These are phyloP conservation scores for Aleurites moluccanus DNA, from an alignment of 441 rosid genomes.

Conservation along the genomic window DNA sequence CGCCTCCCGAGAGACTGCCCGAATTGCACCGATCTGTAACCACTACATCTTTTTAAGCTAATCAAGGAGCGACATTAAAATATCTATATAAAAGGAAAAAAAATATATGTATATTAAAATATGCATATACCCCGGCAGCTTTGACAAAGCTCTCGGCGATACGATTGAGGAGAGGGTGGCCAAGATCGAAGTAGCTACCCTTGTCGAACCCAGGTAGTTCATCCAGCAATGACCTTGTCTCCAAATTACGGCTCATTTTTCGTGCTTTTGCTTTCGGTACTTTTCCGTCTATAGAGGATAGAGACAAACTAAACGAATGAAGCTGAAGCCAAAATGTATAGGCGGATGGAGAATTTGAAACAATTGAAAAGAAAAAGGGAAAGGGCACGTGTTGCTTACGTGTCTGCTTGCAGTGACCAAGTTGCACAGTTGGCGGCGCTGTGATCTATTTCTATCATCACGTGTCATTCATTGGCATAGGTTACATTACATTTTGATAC, in stretches of 20 bases:
- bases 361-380: background rate
- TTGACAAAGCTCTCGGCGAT: constrained; percentile 80
- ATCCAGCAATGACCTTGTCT: constrained; percentile 47
- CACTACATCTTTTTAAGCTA: too few species aligned
- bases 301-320: too few species aligned
- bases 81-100: background rate
- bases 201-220: constrained; percentile 60
- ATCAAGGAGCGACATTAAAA: background rate
- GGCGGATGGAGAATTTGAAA: background rate
- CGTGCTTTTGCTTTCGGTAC: too few species aligned
- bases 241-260: constrained; percentile 40
- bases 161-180: constrained; percentile 92
- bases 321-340: background rate
- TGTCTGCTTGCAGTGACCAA: constrained; percentile 29
- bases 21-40: constrained; percentile 75
- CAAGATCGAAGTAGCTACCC: constrained; percentile 69
- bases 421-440: constrained; percentile 29
- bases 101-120: background rate
- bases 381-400: constrained; percentile 38
- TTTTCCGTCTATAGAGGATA: too few species aligned
- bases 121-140: constrained; percentile 73
- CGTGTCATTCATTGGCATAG: background rate
- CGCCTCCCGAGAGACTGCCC: constrained; percentile 77
- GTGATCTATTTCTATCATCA: constrained; percentile 6
- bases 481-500: too few species aligned